Conservation (phyloP, 2,329 filamentous ascomycete species). For the Trichoderma harzianum region DNA sequence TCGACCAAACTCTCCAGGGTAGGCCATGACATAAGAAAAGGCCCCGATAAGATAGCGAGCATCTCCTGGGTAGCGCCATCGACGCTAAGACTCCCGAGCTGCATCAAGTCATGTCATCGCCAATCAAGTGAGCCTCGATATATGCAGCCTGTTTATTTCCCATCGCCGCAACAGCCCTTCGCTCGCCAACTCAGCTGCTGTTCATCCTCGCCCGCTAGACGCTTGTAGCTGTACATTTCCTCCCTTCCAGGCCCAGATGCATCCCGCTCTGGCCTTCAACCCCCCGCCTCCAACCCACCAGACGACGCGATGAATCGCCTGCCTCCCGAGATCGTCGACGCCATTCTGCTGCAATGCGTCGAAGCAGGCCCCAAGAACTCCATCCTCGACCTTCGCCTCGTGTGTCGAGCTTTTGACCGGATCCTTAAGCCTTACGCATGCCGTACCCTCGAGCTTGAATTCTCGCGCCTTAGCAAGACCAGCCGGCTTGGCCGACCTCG, state of each 20-base stretch:
- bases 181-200: background rate
- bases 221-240: background rate
- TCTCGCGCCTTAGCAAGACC: conserved; percentile 43
- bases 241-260: conserved; percentile 2
- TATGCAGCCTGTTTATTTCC: background rate
- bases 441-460: conserved; percentile 49
- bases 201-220: background rate
- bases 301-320: conserved; percentile 41
- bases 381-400: conserved; percentile 44
- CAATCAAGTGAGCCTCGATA: background rate
- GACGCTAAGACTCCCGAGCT: background rate
- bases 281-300: background rate
- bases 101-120: conserved; percentile 10
- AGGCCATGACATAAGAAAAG: background rate
- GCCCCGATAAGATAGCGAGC: background rate
- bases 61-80: conserved; percentile 3
- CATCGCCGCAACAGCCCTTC: background rate
- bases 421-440: conserved; percentile 45
- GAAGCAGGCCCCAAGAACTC: conserved; percentile 42
- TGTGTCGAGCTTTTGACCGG: conserved; percentile 48
- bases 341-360: conserved; percentile 44
- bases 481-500: conserved; percentile 33
- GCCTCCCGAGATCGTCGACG: conserved; percentile 46
- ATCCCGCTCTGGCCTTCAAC: background rate
- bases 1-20: background rate